Percentiles rank a stretch among this genome's conserved stretches.
These are phyloP conservation scores for Beauveria asiatica DNA, from an alignment of 2,329 filamentous ascomycete species.

Conservation along the genomic window DNA sequence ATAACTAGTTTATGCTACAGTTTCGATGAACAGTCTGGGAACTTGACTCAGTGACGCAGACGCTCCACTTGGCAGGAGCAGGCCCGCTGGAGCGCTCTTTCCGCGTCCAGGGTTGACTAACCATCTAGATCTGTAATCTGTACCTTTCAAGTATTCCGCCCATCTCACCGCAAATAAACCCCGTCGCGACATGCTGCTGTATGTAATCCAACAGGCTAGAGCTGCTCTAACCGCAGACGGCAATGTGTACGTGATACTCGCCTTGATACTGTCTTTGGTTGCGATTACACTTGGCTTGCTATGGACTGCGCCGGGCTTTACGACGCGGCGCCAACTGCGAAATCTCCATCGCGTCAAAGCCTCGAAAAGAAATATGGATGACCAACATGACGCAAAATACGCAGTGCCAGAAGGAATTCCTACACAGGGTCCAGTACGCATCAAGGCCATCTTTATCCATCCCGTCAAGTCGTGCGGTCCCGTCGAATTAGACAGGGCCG, in stretches of 20 bases:
- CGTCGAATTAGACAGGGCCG: conserved; percentile 17
- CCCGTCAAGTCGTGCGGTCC: conserved; percentile 22
- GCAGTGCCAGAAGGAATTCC: conserved; percentile 3
- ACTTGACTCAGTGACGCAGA: too few species aligned
- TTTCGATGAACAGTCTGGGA: too few species aligned
- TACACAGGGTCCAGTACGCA: conserved; percentile 10
- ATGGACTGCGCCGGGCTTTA: not conserved
- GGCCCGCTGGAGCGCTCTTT: too few species aligned
- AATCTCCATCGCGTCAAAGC: conserved; percentile 16
- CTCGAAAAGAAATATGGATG: conserved; percentile 17
- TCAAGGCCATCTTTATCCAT: conserved; percentile 22
- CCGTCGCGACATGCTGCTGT: not conserved
- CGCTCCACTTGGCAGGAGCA: too few species aligned
- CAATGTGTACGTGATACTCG: not conserved
- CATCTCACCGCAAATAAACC: not conserved
- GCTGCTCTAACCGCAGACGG: not conserved
- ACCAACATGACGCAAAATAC: conserved; percentile 17
- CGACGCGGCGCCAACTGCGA: not conserved
- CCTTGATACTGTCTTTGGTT: not conserved
- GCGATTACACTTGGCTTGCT: not conserved
- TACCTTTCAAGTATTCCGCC: too few species aligned
- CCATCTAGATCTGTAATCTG: too few species aligned
- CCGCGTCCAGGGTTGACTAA: too few species aligned
- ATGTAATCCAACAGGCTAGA: not conserved
- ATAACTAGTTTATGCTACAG: too few species aligned